Evolutionary conservation across 1,284 basidiomycete species (phyloP), one percentile per base, ranked within the genome.

Genomic region (Macrocystidia cucumis): DNA sequence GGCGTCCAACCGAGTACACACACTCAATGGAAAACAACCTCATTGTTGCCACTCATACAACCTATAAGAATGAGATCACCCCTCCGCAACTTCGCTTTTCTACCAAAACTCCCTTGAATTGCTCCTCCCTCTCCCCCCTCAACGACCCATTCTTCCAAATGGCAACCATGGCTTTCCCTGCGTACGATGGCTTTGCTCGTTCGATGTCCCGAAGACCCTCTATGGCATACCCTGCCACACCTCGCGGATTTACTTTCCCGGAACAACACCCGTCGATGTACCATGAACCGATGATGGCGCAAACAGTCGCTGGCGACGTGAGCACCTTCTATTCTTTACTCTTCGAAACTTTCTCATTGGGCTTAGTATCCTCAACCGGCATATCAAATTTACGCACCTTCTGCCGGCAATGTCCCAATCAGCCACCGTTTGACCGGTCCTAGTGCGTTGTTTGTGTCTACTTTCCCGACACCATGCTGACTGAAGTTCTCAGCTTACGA

Each of bases 401-500:
- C 53, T 27, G 45, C 45, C 23, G 51, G 41, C 23, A 44, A 46
- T 14, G 48, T 57, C 9, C 52, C 61, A 23, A 39, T 57, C 36
- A 56, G 49, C 35, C 60, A 55, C 44, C 57, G 56, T 17, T 41
- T 59, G 25, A 55, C 54, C 36, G 51, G 52, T 30, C 52, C 53
- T 47, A 56, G 65, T 67, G 46, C 39, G 55, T 35, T 27, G 20
- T 5, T 31, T 25, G 12, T 8, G 8, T 3, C 22, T 9, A 29
- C 11, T 5, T 33, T 33, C 14, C 18, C 26, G 38, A 13, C 18
- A 38, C 9, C 23, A 26, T 22, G 19, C 21, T 17, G 13, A 14
- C 14, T 32, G 33, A 33, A 32, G 29, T 6, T 9, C 17, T 25
- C 22, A 69, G 72, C 67, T 19, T 72, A 69, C 50, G 72, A 74